A percentile compares a stretch with the other conserved stretches of the same genome.
Evolutionary conservation across 2,329 filamentous ascomycete genomes (phyloP).

Genomic region (Claviceps monticola): DNA sequence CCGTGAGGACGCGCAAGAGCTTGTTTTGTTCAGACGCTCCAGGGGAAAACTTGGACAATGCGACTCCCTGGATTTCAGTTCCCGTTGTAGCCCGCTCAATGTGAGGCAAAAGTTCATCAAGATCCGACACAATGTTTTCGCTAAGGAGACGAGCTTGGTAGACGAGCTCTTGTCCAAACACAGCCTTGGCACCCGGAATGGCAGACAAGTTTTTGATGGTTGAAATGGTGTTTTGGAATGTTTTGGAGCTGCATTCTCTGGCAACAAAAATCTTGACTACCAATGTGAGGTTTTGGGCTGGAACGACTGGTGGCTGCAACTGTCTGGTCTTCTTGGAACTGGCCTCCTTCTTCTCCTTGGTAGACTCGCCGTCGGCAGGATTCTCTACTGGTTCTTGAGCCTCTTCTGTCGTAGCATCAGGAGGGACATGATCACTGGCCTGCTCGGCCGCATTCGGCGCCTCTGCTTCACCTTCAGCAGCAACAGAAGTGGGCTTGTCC

Average conservation of each 20-base stretch:
- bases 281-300: conserved; percentile 75
- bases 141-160: conserved; percentile 75
- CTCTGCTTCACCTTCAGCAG: conserved; percentile 16
- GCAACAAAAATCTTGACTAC: conserved; percentile 96
- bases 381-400: conserved; percentile 14
- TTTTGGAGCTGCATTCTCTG: conserved; percentile 92
- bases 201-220: conserved; percentile 97
- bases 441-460: conserved; percentile 14
- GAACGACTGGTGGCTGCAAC: conserved; percentile 70
- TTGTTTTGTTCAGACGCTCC: conserved; percentile 95
- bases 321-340: conserved; percentile 39
- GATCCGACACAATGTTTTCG: conserved; percentile 69
- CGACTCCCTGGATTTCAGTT: conserved; percentile 89
- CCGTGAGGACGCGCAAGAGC: conserved; percentile 78
- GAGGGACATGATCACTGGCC: conserved; percentile 6
- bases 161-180: conserved; percentile 89
- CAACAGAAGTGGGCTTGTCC: conserved; percentile 10
- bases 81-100: conserved; percentile 77
- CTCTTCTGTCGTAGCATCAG: conserved; percentile 12
- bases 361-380: conserved; percentile 16
- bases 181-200: conserved; percentile 76
- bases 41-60: conserved; percentile 88
- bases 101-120: conserved; percentile 72
- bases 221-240: conserved; percentile 91
- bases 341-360: conserved; percentile 26